Base-by-base conservation (phyloP, 495 filamentous ascomycete genomes). In the Tetracladium setigerum region DNA sequence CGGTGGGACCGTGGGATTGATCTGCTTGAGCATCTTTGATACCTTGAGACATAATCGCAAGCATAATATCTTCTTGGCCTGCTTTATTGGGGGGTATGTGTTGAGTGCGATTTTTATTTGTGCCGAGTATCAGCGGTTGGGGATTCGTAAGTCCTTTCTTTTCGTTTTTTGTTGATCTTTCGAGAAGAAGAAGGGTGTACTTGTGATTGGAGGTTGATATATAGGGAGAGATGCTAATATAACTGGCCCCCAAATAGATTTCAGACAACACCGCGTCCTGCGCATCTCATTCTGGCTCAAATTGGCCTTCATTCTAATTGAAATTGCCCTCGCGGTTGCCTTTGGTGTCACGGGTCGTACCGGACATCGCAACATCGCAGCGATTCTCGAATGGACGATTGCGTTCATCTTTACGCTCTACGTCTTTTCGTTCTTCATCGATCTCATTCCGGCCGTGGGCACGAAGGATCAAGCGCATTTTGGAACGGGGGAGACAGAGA, bases 321-420 rank as follows among this genome's bases (percentile, higher is more conserved):
- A 94, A 61, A 60, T 95, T 31, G 69, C 65, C 2, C 77, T 97
- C 0, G 86, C 85, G 1, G 46, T 56, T 45, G 62, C 31, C 51
- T 79, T 79, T 51, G 76, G 67, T 16, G 63, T 66, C 2, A 56
- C 48, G 11, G 47, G 61, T 34, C 59, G 62, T 36, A 48, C 52
- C 16, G 46, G 57, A 2, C 38, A 56, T 0, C 59, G 58, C 45
- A 72, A 78, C 58, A 55, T 48, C 11, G 70, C 66, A 7, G 77
- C 73, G 4, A 50, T 75, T 19, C 52, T 79, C 16, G 84, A 87
- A 64, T 96, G 90, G 90, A 51, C 82, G 43, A 83, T 98, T 50
- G 82, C 89, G 17, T 82, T 97, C 55, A 71, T 96, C 51, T 98
- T 95, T 68, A 89, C 83, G 9, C 84, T 87, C 57, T 96, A 94